Evolutionary conservation across 345 rosid species (phyloP).

Genomic region (Cardamine occulta): DNA sequence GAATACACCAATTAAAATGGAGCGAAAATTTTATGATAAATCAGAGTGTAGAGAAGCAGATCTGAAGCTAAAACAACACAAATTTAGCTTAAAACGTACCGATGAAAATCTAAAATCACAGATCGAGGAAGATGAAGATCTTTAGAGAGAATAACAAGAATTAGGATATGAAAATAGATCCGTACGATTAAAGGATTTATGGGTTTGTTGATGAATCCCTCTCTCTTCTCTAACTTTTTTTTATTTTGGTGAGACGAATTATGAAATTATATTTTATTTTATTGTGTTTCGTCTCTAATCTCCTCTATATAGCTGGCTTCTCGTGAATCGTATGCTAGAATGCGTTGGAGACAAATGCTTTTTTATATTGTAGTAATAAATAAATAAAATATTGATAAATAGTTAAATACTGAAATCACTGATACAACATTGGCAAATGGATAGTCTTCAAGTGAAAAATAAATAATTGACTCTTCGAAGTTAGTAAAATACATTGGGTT

Average conservation of each 20-base stretch:
- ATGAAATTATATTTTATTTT: constrained; percentile 3
- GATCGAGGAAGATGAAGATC: constrained; percentile 32
- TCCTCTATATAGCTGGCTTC: constrained; percentile 8
- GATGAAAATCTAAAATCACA: not conserved
- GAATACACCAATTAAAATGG: not conserved
- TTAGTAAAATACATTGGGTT: constrained; percentile 33
- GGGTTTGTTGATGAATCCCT: constrained; percentile 31
- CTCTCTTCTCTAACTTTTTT: constrained; percentile 2
- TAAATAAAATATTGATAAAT: no score
- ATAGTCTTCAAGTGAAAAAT: constrained; percentile 1
- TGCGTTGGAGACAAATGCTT: constrained; percentile 37
- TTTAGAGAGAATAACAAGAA: not conserved
- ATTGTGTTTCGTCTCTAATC: constrained; percentile 8
- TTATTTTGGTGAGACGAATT: constrained; percentile 26
- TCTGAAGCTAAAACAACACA: constrained; percentile 35
- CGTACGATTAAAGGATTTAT: constrained; percentile 31
- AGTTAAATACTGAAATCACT: no score
- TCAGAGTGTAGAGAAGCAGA: constrained; percentile 22
- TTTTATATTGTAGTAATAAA: not conserved
- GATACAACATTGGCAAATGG: constrained; percentile 13
- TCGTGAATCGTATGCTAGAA: constrained; percentile 28
- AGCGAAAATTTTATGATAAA: not conserved
- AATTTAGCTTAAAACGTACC: constrained; percentile 7
- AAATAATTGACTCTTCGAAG: constrained; percentile 1
- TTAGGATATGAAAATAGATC: constrained; percentile 17